Percentiles rank a stretch among this genome's conserved stretches.
Conservation (phyloP, 1,284 basidiomycete genomes). For the Papiliotrema laurentii region DNA sequence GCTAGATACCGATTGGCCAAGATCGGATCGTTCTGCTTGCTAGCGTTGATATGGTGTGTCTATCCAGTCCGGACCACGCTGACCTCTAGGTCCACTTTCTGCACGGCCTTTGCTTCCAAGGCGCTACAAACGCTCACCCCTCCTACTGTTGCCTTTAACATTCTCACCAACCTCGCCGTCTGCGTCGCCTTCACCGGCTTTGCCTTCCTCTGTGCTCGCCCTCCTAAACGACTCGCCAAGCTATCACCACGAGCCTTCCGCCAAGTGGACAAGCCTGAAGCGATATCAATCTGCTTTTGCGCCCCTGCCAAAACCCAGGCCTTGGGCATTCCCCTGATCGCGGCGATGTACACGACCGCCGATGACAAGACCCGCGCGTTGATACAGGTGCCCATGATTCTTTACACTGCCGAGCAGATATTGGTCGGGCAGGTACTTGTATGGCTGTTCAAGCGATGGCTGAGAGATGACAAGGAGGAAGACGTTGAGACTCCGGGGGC, state of each 20-base stretch:
- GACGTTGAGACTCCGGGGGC: too few species aligned
- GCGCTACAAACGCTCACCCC: conserved; percentile 19
- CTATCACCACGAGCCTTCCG: not conserved
- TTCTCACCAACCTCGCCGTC: conserved; percentile 12
- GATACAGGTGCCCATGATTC: too few species aligned
- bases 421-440: too few species aligned
- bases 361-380: too few species aligned
- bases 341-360: too few species aligned
- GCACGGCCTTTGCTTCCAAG: conserved; percentile 17
- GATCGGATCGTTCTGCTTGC: conserved; percentile 23
- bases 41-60: conserved; percentile 25
- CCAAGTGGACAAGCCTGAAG: conserved; percentile 15
- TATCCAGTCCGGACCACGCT: not conserved
- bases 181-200: conserved; percentile 17
- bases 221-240: not conserved
- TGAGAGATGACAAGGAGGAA: too few species aligned
- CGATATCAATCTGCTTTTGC: conserved; percentile 28
- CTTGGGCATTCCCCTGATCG: conserved; percentile 20
- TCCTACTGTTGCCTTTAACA: conserved; percentile 17
- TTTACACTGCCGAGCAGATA: too few species aligned
- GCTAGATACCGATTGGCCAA: conserved; percentile 25
- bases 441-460: too few species aligned
- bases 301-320: conserved; percentile 25
- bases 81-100: conserved; percentile 12
- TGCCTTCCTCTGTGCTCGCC: conserved; percentile 13